Percentiles rank a stretch among this genome's conserved stretches.
Evolutionary conservation across 176 grass and related monocot species (phyloP).

Genomic region (Carex cristatella): DNA sequence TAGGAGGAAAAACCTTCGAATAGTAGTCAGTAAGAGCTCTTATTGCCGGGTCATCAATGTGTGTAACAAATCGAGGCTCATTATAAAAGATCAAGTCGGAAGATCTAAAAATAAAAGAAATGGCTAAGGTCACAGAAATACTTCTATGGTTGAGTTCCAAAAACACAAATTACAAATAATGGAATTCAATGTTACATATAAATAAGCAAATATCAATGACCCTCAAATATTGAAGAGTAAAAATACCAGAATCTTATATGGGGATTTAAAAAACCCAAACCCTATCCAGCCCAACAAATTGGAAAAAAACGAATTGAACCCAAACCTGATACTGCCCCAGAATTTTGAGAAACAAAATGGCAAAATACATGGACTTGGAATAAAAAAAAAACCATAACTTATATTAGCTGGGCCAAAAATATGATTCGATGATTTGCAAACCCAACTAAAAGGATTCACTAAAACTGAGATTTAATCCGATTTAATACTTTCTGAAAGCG

Average conservation of each 20-base stretch:
- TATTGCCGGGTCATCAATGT: conserved; percentile 87
- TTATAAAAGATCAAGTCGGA: conserved; percentile 69
- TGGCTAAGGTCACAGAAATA: not conserved
- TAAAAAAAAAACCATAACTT: not conserved
- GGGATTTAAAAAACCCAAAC: not conserved
- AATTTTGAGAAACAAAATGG: not conserved
- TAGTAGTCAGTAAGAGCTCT: conserved; percentile 73
- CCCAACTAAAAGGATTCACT: not conserved
- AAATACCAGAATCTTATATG: not conserved
- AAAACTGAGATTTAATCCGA: not conserved
- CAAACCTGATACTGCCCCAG: not conserved
- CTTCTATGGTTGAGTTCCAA: not conserved
- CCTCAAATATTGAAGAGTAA: not conserved
- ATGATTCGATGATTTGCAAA: not conserved
- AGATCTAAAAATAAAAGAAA: conserved; percentile 41
- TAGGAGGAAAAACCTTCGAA: conserved; percentile 80
- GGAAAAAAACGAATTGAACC: not conserved
- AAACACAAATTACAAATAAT: not conserved
- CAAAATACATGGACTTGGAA: not conserved
- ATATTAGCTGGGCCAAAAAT: not conserved
- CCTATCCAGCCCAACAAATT: not conserved
- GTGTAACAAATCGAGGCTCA: conserved; percentile 86
- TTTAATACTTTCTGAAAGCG: not conserved
- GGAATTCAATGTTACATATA: not conserved
- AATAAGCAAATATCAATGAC: not conserved